phyloP scores from a whole-genome alignment of 2,329 filamentous ascomycete species.

The Ambrosiella xylebori region DNA sequence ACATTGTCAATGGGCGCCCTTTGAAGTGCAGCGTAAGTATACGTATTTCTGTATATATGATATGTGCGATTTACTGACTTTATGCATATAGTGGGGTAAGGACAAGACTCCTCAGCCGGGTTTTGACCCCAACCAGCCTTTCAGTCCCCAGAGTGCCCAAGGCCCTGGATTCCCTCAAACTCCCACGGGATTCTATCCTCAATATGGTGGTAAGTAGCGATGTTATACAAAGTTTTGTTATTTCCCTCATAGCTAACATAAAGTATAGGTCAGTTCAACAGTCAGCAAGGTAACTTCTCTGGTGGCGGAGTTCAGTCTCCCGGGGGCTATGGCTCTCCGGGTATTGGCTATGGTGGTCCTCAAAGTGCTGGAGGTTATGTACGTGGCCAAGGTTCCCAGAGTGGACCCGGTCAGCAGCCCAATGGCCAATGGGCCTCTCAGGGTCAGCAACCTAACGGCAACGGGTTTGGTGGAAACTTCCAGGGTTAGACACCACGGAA shows the following conservation, averaged over 20 bases:
- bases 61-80: background rate
- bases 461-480: conserved; percentile 43
- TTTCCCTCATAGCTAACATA: conserved; percentile 16
- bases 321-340: conserved; percentile 45
- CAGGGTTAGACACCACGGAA: conserved; percentile 30
- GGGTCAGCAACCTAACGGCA: conserved; percentile 17
- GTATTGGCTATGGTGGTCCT: conserved; percentile 53
- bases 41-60: background rate
- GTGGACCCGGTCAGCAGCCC: conserved; percentile 28
- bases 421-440: conserved; percentile 37
- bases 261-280: conserved; percentile 36
- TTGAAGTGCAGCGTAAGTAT: conserved; percentile 92
- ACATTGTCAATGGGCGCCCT: conserved; percentile 92
- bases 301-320: conserved; percentile 41
- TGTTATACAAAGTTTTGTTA: conserved; percentile 17
- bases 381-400: conserved; percentile 46
- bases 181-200: conserved; percentile 72
- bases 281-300: conserved; percentile 50
- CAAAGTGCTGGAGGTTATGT: conserved; percentile 72
- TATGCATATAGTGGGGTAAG: conserved; percentile 70
- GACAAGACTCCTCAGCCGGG: conserved; percentile 85
- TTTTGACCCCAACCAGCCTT: conserved; percentile 55
- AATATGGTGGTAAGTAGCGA: conserved; percentile 58
- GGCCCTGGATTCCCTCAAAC: conserved; percentile 60
- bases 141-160: conserved; percentile 57